phyloP scores from a whole-genome alignment of 257 asterid species.

The Marsdenia floribunda region DNA sequence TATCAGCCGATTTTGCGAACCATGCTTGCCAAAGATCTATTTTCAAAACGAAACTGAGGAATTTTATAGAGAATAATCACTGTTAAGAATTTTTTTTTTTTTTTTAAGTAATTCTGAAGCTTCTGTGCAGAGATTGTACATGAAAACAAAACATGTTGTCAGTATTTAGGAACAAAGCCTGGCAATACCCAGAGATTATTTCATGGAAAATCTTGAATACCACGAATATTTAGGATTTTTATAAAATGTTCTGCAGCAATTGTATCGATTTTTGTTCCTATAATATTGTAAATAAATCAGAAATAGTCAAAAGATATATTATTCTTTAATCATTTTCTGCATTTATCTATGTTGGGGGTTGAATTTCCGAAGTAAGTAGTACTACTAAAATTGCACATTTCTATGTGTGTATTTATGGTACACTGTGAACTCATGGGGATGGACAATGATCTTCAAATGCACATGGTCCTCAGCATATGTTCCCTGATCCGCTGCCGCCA shows the following conservation, averaged over 20 bases:
- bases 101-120: conserved; percentile 5
- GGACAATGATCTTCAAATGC: conserved; percentile 55
- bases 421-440: conserved; percentile 41
- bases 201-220: conserved; percentile 16
- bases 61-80: not conserved
- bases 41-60: not conserved
- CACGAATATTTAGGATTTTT: conserved; percentile 18
- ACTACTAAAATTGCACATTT: not conserved
- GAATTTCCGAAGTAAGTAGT: not conserved
- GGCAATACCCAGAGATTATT: conserved; percentile 17
- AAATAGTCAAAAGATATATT: conserved; percentile 29
- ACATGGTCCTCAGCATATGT: conserved; percentile 34
- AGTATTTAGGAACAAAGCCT: conserved; percentile 21
- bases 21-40: not conserved
- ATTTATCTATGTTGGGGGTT: conserved; percentile 3
- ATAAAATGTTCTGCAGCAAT: too few species aligned
- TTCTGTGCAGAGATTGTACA: conserved; percentile 10
- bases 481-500: conserved; percentile 37
- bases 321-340: conserved; percentile 15
- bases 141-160: conserved; percentile 12
- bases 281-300: conserved; percentile 15
- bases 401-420: conserved; percentile 20
- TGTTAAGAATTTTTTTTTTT: not conserved
- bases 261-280: conserved; percentile 29
- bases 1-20: too few species aligned